Evolutionary conservation across 139 green algal genomes (phyloP).

Genomic region (Tetradesmus obliquus): DNA sequence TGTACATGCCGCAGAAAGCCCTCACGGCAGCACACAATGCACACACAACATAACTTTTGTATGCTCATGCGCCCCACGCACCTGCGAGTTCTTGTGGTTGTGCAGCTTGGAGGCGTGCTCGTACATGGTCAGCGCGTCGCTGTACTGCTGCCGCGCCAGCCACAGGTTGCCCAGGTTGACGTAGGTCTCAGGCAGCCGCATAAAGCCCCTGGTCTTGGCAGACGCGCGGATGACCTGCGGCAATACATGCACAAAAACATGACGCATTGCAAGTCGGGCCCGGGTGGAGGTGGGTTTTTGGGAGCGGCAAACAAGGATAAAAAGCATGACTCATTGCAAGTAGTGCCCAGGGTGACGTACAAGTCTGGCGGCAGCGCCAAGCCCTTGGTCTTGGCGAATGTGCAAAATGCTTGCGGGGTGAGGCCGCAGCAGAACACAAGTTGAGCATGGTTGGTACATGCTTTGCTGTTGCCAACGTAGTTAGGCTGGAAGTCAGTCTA

Average conservation of each 20-base stretch:
- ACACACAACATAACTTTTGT: too few species aligned
- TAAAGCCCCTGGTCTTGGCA: slow-evolving; percentile 59
- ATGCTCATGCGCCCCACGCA: neutral
- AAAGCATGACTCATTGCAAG: neutral
- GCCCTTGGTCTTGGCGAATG: slow-evolving; percentile 53
- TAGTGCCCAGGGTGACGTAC: slow-evolving; percentile 78
- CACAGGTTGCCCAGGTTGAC: slow-evolving; percentile 84
- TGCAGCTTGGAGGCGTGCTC: slow-evolving; percentile 20
- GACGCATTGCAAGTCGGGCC: neutral
- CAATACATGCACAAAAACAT: slow-evolving; percentile 3
- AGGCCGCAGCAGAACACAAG: too few species aligned
- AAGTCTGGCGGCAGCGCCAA: slow-evolving; percentile 76
- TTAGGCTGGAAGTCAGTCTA: too few species aligned
- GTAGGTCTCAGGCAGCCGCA: slow-evolving; percentile 76
- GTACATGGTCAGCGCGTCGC: slow-evolving; percentile 31
- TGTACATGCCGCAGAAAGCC: too few species aligned
- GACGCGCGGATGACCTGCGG: slow-evolving; percentile 77
- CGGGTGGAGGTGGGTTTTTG: neutral
- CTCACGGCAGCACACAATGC: neutral
- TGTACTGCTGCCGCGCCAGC: slow-evolving; percentile 64
- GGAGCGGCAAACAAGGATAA: too few species aligned
- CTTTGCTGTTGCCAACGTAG: too few species aligned
- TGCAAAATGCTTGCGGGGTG: slow-evolving; percentile 73
- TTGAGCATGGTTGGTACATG: too few species aligned
- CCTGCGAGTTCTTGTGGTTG: slow-evolving; percentile 38